phyloP scores from a whole-genome alignment of 768 basidiomycete species.

The Pisolithus tinctorius region DNA sequence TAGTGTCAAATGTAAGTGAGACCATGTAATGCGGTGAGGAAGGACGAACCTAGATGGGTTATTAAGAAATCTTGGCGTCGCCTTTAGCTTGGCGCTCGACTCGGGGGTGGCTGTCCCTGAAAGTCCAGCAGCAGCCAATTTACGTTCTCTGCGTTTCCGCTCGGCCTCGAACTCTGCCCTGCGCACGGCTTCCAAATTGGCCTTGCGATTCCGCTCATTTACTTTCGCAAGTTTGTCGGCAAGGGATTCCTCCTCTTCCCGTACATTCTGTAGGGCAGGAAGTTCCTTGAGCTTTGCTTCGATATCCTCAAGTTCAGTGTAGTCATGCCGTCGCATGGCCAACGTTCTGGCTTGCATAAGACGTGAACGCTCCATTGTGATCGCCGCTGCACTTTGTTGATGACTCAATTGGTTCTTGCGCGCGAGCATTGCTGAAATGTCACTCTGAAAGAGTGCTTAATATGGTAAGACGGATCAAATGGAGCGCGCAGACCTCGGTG shows the following conservation, averaged over 20 bases:
- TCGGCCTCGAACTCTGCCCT: conserved; percentile 70
- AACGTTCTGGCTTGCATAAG: conserved; percentile 68
- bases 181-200: conserved; percentile 74
- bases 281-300: conserved; percentile 60
- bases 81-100: conserved; percentile 64
- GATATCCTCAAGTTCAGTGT: conserved; percentile 50
- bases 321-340: conserved; percentile 70
- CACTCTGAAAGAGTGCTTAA: conserved; percentile 45
- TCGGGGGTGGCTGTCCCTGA: conserved; percentile 41
- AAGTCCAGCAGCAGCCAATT: conserved; percentile 37
- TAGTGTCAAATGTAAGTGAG: conserved; percentile 12
- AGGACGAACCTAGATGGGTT: conserved; percentile 53
- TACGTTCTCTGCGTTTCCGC: conserved; percentile 63
- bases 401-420: conserved; percentile 47
- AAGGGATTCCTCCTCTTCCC: conserved; percentile 26
- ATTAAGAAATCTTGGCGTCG: conserved; percentile 51
- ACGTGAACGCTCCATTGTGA: conserved; percentile 56
- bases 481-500: conserved; percentile 62
- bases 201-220: conserved; percentile 85
- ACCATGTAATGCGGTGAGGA: not conserved
- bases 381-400: conserved; percentile 25
- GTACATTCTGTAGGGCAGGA: conserved; percentile 11
- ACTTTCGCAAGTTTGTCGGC: conserved; percentile 62
- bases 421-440: conserved; percentile 72
- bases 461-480: conserved; percentile 3